Conservation (phyloP, 768 basidiomycete genomes). For the Leccinum aurantiacum region DNA sequence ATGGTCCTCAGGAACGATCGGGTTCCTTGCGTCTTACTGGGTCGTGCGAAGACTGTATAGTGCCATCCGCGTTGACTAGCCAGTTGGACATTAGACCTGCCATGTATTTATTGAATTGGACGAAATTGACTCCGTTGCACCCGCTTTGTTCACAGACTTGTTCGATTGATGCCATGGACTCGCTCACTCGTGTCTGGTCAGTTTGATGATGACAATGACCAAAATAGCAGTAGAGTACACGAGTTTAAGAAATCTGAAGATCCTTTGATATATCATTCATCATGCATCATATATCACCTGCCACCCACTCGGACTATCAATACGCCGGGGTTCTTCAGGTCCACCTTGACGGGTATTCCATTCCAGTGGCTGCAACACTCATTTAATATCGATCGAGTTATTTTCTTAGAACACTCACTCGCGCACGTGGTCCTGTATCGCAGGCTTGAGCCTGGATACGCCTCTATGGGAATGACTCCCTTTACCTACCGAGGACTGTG, state of each 20-base stretch:
- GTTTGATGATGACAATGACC: not conserved
- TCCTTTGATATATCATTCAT: not conserved
- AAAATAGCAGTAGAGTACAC: not conserved
- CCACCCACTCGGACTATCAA: slow-evolving; percentile 57
- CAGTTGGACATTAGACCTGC: slow-evolving; percentile 1
- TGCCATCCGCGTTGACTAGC: slow-evolving; percentile 73
- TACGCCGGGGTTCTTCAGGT: slow-evolving; percentile 81
- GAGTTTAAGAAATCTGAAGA: not conserved
- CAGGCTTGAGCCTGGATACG: slow-evolving; percentile 83
- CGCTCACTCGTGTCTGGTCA: not conserved
- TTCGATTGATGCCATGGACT: not conserved
- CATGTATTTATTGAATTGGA: slow-evolving; percentile 15
- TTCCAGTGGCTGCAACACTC: slow-evolving; percentile 45
- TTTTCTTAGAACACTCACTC: slow-evolving; percentile 45
- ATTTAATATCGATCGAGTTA: not conserved
- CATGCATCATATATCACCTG: not conserved
- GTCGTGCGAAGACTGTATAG: slow-evolving; percentile 83
- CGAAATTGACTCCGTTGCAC: not conserved
- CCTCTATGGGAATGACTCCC: slow-evolving; percentile 82
- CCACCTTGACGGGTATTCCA: slow-evolving; percentile 67
- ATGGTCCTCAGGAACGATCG: slow-evolving; percentile 71
- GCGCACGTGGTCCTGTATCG: slow-evolving; percentile 78
- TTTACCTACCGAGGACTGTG: slow-evolving; percentile 53
- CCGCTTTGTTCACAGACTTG: not conserved
- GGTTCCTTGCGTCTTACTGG: slow-evolving; percentile 90